Base-by-base conservation (phyloP, 2,329 filamentous ascomycete species). In the Nannizzia gypsea region DNA sequence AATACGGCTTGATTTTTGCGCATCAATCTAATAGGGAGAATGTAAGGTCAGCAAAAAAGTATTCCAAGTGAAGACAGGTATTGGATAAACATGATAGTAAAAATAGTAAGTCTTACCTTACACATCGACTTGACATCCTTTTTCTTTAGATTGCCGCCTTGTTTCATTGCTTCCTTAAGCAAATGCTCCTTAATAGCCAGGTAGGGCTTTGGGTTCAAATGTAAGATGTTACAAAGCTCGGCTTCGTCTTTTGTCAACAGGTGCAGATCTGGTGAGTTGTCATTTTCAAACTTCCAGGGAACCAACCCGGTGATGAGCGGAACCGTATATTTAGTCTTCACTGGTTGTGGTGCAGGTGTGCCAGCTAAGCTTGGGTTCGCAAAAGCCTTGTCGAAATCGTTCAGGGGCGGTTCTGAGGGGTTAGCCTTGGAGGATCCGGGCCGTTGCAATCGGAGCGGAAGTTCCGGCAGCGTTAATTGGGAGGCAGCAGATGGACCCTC, bases 141-240 rank as follows among this genome's bases (percentile, higher is more conserved):
- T 81, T 93, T 96, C 79, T 96, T 97, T 6, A 99, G 76, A 11
- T 81, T 83, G 0, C 93, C 93, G 61, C 93, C 92, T 61, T 86
- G 85, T 74, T 92, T 93, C 71, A 96, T 83, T 0, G 92, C 89
- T 71, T 97, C 92, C 67, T 89, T 89, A 58, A 97, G 74, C n/a
- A 97, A 79, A 63, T 88, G 85, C 71, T 96, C 90, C 74, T 99
- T 99, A 73, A 97, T 90, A 69, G 90, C 90, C 3, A 96, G 75
- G 72, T 96, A 99, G 1, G 93, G 89, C 76, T 99, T 99, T 0
- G 93, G 93, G 72, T 93, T 88, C 58, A 99, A 76, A 46, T 90
- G 83, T 13, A 95, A 81, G 44, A 87, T 81, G 66, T 89, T 88
- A 76, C 93, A 99, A 0, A 99, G 77, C 68, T 95, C 89, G 3